A percentile compares a stretch with the other conserved stretches of the same genome.
These are phyloP conservation scores for Ceratocystis diversiconidia DNA, from an alignment of 2,329 filamentous ascomycete species.

Conservation along the genomic window DNA sequence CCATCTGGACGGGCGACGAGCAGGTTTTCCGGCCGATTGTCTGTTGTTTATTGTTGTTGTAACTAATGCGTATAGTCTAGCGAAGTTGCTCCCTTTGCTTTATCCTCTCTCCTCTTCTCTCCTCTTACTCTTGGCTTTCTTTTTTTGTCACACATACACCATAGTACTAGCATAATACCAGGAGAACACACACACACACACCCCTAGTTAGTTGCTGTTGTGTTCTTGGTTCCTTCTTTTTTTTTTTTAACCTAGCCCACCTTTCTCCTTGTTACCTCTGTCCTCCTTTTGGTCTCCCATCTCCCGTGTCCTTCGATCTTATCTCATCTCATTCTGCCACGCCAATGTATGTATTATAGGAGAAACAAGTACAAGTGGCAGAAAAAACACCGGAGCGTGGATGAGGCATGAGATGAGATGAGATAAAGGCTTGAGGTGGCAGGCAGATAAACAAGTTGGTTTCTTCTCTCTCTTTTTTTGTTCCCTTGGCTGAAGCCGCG, in stretches of 20 bases:
- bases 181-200: too few relatives aligned
- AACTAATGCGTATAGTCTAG: too few relatives aligned
- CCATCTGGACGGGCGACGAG: neutral
- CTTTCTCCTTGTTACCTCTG: neutral
- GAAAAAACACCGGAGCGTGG: neutral
- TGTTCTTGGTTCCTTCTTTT: neutral
- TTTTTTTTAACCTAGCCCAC: neutral
- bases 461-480: neutral
- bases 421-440: too few relatives aligned
- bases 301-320: neutral
- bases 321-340: neutral
- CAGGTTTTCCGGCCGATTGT: neutral
- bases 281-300: neutral
- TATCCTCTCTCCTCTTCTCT: neutral
- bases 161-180: too few relatives aligned
- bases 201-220: neutral
- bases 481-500: neutral
- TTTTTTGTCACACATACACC: neutral
- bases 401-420: neutral
- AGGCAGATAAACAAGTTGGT: too few relatives aligned
- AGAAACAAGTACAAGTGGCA: neutral
- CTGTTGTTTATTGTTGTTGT: neutral
- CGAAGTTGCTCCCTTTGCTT: neutral
- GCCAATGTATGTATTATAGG: neutral
- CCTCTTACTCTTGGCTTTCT: neutral